Base-by-base conservation (phyloP, 345 rosid genomes). In the Ailanthus altissimus region DNA sequence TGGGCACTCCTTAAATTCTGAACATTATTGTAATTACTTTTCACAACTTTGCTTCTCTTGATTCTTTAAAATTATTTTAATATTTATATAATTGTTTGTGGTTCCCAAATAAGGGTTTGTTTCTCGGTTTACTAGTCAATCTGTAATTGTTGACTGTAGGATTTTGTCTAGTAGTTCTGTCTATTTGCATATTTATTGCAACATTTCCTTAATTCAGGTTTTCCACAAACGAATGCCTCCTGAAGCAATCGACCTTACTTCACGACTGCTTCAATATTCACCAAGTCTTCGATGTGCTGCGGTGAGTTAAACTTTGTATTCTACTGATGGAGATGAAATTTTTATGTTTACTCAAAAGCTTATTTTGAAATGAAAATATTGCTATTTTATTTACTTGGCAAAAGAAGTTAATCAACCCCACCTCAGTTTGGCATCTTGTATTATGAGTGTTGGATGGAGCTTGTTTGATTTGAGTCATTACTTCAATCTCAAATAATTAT, bases 151-250 rank as follows among this genome's bases (percentile, higher is more conserved):
- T 18, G 47, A 16, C 47, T n/a, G 15, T 26, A 6, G 26, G n/a
- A 15, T 69, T 51, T 49, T 74, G 59, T 47, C 63, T 72, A 5
- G 6, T 32, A 45, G 13, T 40, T 51, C 23, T 43, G 40, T 50
- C 53, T 11, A 20, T 18, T 20, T 40, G 46, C 40, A 8, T 53
- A 67, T 59, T 70, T 70, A 51, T 67, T 66, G 53, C 64, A 32
- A 49, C 54, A 20, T 75, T 32, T 51, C 72, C 74, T 59, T 66
- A 54, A 53, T 78, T 46, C 80, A 93, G 95, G 87, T 93, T 77
- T 93, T 93, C 81, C 93, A 90, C 79, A 91, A 91, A 77, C 80
- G 90, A 64, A 90, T 91, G 95, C 97, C 97, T 82, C 93, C 97
- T 28, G 96, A 93, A 86, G 97, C 97, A 36, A 88, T 93, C 73